A percentile compares a stretch with the other conserved stretches of the same genome.
Conservation (phyloP, 1,139 yeast species). For the Pichia inconspicua region DNA sequence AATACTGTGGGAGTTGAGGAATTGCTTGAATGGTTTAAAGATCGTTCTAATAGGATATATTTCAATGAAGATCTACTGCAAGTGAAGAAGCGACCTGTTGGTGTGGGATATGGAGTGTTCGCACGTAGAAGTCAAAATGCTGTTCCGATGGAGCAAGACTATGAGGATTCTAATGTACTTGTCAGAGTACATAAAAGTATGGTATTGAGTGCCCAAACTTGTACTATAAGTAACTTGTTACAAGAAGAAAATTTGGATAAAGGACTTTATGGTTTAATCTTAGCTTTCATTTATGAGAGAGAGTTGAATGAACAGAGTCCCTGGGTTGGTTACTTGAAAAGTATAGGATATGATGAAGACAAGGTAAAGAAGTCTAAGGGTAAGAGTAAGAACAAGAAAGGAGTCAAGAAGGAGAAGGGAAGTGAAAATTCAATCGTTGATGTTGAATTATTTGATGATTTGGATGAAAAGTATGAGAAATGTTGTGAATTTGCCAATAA, state of each 20-base stretch:
- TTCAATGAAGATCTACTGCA: constrained; percentile 43
- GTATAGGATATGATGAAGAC: constrained; percentile 34
- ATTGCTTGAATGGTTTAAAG: constrained; percentile 40
- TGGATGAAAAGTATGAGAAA: constrained; percentile 45
- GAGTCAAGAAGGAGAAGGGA: constrained; percentile 54
- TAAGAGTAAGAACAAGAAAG: constrained; percentile 42
- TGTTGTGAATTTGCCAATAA: constrained; percentile 43
- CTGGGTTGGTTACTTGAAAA: constrained; percentile 60
- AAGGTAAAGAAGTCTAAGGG: constrained; percentile 10
- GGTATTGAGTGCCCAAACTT: constrained; percentile 48
- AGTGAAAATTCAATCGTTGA: constrained; percentile 50
- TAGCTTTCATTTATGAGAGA: constrained; percentile 67
- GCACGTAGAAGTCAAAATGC: constrained; percentile 35
- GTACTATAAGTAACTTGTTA: constrained; percentile 61
- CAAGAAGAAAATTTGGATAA: constrained; percentile 45
- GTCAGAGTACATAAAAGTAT: constrained; percentile 43
- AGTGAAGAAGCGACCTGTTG: constrained; percentile 37
- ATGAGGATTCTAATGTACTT: constrained; percentile 26
- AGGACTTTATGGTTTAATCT: constrained; percentile 60
- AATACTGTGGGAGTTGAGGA: constrained; percentile 24
- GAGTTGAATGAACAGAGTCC: constrained; percentile 52
- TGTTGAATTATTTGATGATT: constrained; percentile 50
- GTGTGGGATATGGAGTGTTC: constrained; percentile 74
- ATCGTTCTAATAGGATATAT: constrained; percentile 33
- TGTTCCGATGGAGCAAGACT: constrained; percentile 28